phyloP scores from a whole-genome alignment of 768 basidiomycete species.

The Chalciporus sphaerocephalus region DNA sequence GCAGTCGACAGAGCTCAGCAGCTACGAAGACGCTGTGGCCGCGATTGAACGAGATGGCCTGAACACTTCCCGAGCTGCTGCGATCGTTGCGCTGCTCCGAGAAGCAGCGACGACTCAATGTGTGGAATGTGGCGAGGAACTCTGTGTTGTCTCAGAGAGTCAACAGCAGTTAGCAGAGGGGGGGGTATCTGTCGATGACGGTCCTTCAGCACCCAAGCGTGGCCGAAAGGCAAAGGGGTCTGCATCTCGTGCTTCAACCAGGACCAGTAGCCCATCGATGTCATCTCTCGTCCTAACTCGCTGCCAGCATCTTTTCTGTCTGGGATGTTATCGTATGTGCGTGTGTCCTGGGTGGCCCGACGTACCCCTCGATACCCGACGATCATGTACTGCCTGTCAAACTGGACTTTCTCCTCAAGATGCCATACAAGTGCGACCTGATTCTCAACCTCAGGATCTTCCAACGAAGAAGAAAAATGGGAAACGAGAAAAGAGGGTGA shows the following conservation, averaged over 20 bases:
- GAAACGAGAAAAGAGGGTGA: slow-evolving; percentile 65
- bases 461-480: slow-evolving; percentile 56
- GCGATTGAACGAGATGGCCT: slow-evolving; percentile 78
- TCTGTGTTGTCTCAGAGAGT: slow-evolving; percentile 49
- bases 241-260: slow-evolving; percentile 64
- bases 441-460: slow-evolving; percentile 40
- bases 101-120: slow-evolving; percentile 89
- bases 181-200: slow-evolving; percentile 48
- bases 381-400: slow-evolving; percentile 77
- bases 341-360: slow-evolving; percentile 81
- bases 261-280: slow-evolving; percentile 65
- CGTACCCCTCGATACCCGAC: slow-evolving; percentile 49
- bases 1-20: slow-evolving; percentile 44
- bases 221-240: slow-evolving; percentile 52
- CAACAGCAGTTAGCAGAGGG: slow-evolving; percentile 36
- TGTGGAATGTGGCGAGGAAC: slow-evolving; percentile 79
- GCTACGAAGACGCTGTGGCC: slow-evolving; percentile 74
- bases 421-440: slow-evolving; percentile 76
- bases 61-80: slow-evolving; percentile 64
- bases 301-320: slow-evolving; percentile 93
- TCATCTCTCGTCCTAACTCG: slow-evolving; percentile 75
- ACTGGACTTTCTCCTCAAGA: slow-evolving; percentile 62
- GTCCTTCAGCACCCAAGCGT: slow-evolving; percentile 45
- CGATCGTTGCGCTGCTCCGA: slow-evolving; percentile 80
- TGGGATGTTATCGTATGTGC: slow-evolving; percentile 76